Percentiles rank a stretch among this genome's conserved stretches.
These are phyloP conservation scores for Penicillium glabrum DNA, from an alignment of 2,329 filamentous ascomycete genomes.

Conservation along the genomic window DNA sequence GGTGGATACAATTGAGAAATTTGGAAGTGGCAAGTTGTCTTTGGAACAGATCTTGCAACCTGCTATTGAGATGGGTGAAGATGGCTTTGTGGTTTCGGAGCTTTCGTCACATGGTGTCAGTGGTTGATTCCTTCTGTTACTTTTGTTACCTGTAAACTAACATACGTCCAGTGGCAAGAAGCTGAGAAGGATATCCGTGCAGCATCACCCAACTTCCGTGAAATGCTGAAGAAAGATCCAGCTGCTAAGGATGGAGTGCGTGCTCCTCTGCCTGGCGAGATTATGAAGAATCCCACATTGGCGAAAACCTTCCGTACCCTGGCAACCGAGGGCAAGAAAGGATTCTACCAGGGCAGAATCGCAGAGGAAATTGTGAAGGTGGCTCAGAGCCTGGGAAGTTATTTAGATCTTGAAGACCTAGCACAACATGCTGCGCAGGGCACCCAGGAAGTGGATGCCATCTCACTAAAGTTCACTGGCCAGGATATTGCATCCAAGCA, in stretches of 20 bases:
- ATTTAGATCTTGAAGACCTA: constrained; percentile 76
- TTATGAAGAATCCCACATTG: constrained; percentile 82
- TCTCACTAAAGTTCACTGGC: constrained; percentile 73
- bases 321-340: constrained; percentile 77
- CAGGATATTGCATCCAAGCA: constrained; percentile 47
- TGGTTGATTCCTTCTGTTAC: constrained; percentile 13
- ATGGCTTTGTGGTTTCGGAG: constrained; percentile 87
- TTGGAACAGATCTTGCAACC: constrained; percentile 77
- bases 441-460: constrained; percentile 79
- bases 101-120: constrained; percentile 68
- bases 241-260: constrained; percentile 67
- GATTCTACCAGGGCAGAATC: constrained; percentile 85
- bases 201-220: constrained; percentile 81
- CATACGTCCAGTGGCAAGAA: constrained; percentile 63
- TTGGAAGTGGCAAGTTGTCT: constrained; percentile 81
- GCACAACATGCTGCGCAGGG: constrained; percentile 70
- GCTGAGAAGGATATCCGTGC: constrained; percentile 63
- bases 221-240: constrained; percentile 81
- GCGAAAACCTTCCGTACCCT: constrained; percentile 79
- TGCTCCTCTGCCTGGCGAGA: constrained; percentile 75
- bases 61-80: constrained; percentile 80
- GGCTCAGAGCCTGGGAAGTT: constrained; percentile 72
- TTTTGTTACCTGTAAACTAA: constrained; percentile 6
- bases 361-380: constrained; percentile 80
- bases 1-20: constrained; percentile 83